These are phyloP conservation scores for Conringia planisiliqua DNA, from an alignment of 345 rosid species.

Conservation along the genomic window DNA sequence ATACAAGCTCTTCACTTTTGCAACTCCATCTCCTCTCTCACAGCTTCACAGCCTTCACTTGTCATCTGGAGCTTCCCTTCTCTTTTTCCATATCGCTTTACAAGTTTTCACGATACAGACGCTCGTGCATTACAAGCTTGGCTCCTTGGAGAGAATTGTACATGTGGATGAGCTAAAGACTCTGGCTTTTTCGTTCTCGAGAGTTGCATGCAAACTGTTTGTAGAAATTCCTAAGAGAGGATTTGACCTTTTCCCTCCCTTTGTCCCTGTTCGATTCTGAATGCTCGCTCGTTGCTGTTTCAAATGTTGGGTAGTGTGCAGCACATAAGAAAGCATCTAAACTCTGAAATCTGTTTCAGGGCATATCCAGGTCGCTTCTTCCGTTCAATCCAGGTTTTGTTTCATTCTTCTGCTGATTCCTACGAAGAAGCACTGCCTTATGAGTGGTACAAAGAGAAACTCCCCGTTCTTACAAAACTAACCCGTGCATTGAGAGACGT, in stretches of 20 bases:
- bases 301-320: conserved; percentile 9
- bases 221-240: conserved; percentile 27
- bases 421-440: conserved; percentile 31
- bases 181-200: background rate
- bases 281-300: background rate
- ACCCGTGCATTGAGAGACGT: conserved; percentile 40
- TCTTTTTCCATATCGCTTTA: background rate
- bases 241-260: background rate
- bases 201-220: conserved; percentile 18
- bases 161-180: background rate
- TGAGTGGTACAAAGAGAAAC: conserved; percentile 50
- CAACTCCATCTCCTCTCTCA: background rate
- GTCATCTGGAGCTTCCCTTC: background rate
- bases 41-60: background rate
- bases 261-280: background rate
- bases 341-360: conserved; percentile 1
- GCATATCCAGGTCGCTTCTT: conserved; percentile 11
- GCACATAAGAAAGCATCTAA: conserved; percentile 10
- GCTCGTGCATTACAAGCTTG: background rate
- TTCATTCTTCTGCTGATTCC: conserved; percentile 38
- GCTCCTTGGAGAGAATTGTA: background rate
- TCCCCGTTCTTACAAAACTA: conserved; percentile 45
- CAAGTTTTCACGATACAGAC: background rate
- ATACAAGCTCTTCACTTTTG: background rate
- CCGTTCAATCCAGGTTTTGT: conserved; percentile 27